A percentile compares a stretch with the other conserved stretches of the same genome.
phyloP scores from a whole-genome alignment of 306 rosid species.

The Lotus japonicus region DNA sequence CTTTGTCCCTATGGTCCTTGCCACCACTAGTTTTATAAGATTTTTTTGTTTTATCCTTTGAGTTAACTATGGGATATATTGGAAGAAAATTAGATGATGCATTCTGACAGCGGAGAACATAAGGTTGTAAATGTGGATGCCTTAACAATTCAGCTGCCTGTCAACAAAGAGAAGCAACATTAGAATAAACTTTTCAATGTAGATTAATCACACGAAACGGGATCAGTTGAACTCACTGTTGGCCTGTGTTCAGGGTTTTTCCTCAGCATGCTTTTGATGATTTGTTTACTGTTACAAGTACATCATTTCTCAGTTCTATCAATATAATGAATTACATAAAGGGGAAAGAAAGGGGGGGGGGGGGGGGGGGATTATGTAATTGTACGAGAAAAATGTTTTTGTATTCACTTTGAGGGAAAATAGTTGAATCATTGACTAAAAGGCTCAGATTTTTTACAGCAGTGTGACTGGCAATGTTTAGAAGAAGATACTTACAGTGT shows the following conservation, averaged over 20 bases:
- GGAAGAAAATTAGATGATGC: constrained; percentile 71
- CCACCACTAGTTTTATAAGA: constrained; percentile 34
- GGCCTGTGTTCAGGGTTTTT: constrained; percentile 97
- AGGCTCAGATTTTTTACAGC: neutral
- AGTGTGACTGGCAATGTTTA: too few species aligned
- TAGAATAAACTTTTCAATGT: constrained; percentile 25
- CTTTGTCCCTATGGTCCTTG: constrained; percentile 46
- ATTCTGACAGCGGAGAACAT: constrained; percentile 65
- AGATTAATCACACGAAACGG: neutral
- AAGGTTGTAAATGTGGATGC: constrained; percentile 81
- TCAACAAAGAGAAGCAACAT: constrained; percentile 21
- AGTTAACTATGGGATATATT: constrained; percentile 37
- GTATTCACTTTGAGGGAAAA: neutral
- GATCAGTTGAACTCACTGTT: constrained; percentile 55
- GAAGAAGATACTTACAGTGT: constrained; percentile 56
- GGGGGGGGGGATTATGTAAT: too few species aligned
- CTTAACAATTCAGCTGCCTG: constrained; percentile 88
- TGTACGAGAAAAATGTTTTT: too few species aligned
- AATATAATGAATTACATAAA: neutral
- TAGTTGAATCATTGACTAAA: neutral
- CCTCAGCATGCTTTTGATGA: constrained; percentile 92
- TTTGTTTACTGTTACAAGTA: constrained; percentile 65
- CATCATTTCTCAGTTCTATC: constrained; percentile 16
- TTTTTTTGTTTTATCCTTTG: constrained; percentile 57
- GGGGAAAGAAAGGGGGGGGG: too few species aligned